A percentile compares a stretch with the other conserved stretches of the same genome.
phyloP scores from a whole-genome alignment of 306 rosid species.

The Rosa chinensis region DNA sequence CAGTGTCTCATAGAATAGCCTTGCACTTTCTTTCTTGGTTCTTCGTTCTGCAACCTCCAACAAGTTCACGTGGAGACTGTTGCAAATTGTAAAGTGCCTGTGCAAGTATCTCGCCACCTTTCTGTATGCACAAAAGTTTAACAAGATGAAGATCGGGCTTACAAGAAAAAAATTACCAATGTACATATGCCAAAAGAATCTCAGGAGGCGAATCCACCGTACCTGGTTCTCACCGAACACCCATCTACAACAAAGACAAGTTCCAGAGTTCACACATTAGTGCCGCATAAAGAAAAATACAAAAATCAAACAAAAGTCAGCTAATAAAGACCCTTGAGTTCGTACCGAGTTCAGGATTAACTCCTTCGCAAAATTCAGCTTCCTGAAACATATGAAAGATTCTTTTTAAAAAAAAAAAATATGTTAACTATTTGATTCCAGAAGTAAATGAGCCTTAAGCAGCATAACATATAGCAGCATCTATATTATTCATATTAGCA shows the following conservation, averaged over 20 bases:
- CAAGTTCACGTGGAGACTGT: slow-evolving; percentile 45
- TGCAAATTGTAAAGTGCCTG: slow-evolving; percentile 33
- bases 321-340: slow-evolving; percentile 16
- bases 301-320: slow-evolving; percentile 19
- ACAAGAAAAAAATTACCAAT: slow-evolving; percentile 6
- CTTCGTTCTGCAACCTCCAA: slow-evolving; percentile 38
- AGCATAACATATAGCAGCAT: not conserved
- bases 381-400: slow-evolving; percentile 41
- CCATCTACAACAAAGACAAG: slow-evolving; percentile 51
- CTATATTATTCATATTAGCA: not conserved
- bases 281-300: slow-evolving; percentile 24
- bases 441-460: slow-evolving; percentile 2
- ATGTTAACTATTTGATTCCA: not conserved
- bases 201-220: slow-evolving; percentile 29
- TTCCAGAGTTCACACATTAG: slow-evolving; percentile 23
- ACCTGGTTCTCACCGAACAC: slow-evolving; percentile 80
- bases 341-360: slow-evolving; percentile 48
- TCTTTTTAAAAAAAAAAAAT: not conserved
- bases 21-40: slow-evolving; percentile 60
- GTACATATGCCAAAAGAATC: slow-evolving; percentile 8
- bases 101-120: slow-evolving; percentile 52
- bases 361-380: slow-evolving; percentile 32
- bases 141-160: slow-evolving; percentile 18
- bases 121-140: slow-evolving; percentile 44
- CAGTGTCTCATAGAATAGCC: slow-evolving; percentile 79